A percentile compares a stretch with the other conserved stretches of the same genome.
phyloP scores from a whole-genome alignment of 805 yeast genomes.

The Metschnikowia corniflorae region DNA sequence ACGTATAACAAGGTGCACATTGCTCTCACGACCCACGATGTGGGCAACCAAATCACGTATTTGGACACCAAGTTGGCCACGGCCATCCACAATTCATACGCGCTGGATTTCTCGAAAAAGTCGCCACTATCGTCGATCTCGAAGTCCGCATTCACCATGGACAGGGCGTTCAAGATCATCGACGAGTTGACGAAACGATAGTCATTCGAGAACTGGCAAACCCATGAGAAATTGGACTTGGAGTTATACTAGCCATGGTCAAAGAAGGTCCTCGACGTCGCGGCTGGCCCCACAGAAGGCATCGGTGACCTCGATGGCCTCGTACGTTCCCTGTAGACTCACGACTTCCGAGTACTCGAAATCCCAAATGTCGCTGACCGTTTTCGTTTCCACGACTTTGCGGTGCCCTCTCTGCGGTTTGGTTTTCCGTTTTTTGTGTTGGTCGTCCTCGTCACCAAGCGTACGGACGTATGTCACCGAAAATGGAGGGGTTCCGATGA shows the following conservation, averaged over 20 bases:
- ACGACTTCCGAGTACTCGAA: conserved; percentile 70
- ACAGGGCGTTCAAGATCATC: conserved; percentile 13
- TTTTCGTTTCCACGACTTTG: conserved; percentile 46
- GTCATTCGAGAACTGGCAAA: background rate
- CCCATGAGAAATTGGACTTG: no score
- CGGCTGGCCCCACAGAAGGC: conserved; percentile 55
- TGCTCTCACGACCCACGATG: conserved; percentile 64
- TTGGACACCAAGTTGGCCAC: conserved; percentile 58
- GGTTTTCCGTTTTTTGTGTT: conserved; percentile 22
- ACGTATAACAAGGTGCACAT: conserved; percentile 57
- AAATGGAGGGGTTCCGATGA: conserved; percentile 90
- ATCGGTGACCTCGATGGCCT: conserved; percentile 87
- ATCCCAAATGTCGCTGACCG: conserved; percentile 68
- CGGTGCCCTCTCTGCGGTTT: conserved; percentile 12
- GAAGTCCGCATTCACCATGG: conserved; percentile 4
- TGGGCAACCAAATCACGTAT: conserved; percentile 45
- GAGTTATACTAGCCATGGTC: no score
- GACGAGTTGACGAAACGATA: conserved; percentile 15
- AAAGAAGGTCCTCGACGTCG: conserved; percentile 15
- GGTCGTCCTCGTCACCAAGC: conserved; percentile 33
- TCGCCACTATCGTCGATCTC: conserved; percentile 1
- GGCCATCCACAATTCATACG: conserved; percentile 20
- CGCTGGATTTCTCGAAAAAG: conserved; percentile 5
- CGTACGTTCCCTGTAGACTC: conserved; percentile 88
- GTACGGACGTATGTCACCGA: conserved; percentile 79